Evolutionary conservation across 169 alveolate genomes (phyloP).

Genomic region (Eimeria acervulina): DNA sequence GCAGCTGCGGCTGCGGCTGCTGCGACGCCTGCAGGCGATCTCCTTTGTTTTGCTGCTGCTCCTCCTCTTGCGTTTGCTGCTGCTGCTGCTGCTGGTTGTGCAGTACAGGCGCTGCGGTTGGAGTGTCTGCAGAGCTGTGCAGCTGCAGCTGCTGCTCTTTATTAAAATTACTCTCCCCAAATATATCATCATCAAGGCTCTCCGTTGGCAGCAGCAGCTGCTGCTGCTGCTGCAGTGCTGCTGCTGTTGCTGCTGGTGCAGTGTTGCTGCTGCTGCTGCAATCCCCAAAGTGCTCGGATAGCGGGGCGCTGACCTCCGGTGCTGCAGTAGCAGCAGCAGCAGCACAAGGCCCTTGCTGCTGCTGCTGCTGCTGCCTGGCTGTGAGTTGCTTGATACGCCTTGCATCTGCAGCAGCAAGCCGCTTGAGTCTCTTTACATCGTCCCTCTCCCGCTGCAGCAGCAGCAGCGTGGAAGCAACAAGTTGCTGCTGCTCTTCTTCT

Average conservation of each 20-base stretch:
- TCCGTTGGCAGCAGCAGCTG: not conserved
- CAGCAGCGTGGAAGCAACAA: not conserved
- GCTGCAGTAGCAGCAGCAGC: not conserved
- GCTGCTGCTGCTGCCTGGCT: too few species aligned
- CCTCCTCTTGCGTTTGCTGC: constrained; percentile 1
- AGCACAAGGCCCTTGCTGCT: not conserved
- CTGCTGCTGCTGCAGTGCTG: not conserved
- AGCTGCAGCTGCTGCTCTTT: not conserved
- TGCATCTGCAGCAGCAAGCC: constrained; percentile 41
- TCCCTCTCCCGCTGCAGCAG: constrained; percentile 39
- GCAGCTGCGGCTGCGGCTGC: not conserved
- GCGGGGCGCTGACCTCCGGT: not conserved
- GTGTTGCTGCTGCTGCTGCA: constrained; percentile 7
- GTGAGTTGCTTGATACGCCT: not conserved
- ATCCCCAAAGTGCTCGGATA: too few species aligned
- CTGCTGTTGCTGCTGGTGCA: not conserved
- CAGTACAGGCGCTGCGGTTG: not conserved
- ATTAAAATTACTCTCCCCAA: not conserved
- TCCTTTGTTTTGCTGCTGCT: not conserved
- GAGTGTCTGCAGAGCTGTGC: not conserved
- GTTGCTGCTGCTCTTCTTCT: not conserved
- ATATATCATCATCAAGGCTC: constrained; percentile 2
- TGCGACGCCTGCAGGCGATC: not conserved
- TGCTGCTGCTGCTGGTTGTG: constrained; percentile 35
- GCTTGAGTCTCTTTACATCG: not conserved